phyloP scores from a whole-genome alignment of 176 grass and related monocot genomes.

The Ensete ventricosum region DNA sequence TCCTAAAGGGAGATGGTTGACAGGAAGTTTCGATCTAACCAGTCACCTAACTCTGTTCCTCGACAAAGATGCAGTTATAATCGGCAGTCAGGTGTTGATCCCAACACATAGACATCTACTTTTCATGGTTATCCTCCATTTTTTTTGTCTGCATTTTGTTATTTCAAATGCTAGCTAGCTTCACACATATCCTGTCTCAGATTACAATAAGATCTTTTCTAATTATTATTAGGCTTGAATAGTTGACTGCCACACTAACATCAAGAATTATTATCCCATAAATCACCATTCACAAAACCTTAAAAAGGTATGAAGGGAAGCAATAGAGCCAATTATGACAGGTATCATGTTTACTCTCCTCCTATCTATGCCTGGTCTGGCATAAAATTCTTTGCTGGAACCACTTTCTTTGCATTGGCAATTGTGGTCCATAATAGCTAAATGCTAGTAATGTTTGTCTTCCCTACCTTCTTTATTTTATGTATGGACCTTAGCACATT shows the following conservation, averaged over 20 bases:
- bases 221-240: neutral
- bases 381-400: neutral
- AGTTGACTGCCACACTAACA: neutral
- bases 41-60: constrained; percentile 84
- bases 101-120: neutral
- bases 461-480: neutral
- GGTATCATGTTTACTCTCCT: neutral
- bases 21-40: constrained; percentile 92
- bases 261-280: neutral
- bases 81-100: constrained; percentile 52
- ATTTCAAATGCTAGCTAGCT: neutral
- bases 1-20: constrained; percentile 79
- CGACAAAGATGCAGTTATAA: constrained; percentile 57
- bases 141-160: neutral
- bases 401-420: neutral
- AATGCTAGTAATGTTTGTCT: neutral
- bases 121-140: neutral
- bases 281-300: too few species aligned
- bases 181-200: neutral
- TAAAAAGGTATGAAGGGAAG: too few species aligned
- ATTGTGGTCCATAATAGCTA: neutral
- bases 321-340: too few species aligned
- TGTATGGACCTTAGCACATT: neutral
- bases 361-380: neutral
- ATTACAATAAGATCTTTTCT: neutral